phyloP scores from a whole-genome alignment of 1,284 basidiomycete species.

The Retiboletus fuscus region DNA sequence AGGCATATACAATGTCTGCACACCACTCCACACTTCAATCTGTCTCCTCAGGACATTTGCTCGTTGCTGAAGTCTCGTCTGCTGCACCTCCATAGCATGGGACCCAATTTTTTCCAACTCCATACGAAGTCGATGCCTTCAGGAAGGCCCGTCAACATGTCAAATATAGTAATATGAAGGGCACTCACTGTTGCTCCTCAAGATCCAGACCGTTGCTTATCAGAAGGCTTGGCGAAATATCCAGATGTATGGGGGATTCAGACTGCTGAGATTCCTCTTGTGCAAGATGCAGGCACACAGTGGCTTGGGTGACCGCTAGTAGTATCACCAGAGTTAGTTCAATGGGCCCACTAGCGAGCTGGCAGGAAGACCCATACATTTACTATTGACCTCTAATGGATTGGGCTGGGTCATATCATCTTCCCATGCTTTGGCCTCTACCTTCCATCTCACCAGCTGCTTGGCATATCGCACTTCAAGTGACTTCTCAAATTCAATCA shows the following conservation, averaged over 20 bases:
- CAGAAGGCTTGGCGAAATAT: slow-evolving; percentile 4
- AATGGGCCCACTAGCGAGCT: neutral
- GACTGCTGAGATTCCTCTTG: neutral
- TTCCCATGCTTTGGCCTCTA: slow-evolving; percentile 7
- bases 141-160: neutral
- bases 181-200: slow-evolving; percentile 14
- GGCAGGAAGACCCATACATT: neutral
- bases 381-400: slow-evolving; percentile 3
- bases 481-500: neutral
- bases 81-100: slow-evolving; percentile 22
- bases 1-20: slow-evolving; percentile 31
- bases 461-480: neutral
- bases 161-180: slow-evolving; percentile 5
- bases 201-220: slow-evolving; percentile 11
- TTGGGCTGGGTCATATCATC: slow-evolving; percentile 1
- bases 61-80: slow-evolving; percentile 5
- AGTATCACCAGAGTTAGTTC: neutral
- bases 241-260: neutral
- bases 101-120: neutral
- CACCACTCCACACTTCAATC: slow-evolving; percentile 14
- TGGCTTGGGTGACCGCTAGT: neutral
- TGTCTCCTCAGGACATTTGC: slow-evolving; percentile 10
- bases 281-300: neutral
- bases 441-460: slow-evolving; percentile 2
- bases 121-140: neutral